Evolutionary conservation across 1,139 yeast species (phyloP), one percentile per base, ranked within the genome.

Genomic region (Suhomyces atakaporum): DNA sequence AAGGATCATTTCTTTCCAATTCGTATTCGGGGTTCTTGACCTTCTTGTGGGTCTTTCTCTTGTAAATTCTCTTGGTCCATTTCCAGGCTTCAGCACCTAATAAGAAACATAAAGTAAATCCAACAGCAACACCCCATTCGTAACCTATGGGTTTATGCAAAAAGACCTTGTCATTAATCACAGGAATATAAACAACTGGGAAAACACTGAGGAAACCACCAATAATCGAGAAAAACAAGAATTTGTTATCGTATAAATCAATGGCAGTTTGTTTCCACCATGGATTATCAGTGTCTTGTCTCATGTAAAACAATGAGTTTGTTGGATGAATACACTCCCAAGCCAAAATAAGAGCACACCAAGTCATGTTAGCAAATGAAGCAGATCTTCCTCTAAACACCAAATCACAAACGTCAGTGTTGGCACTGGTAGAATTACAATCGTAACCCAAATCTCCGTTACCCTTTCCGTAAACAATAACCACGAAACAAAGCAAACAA

Each of bases 401-500:
- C 40, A 54, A 45, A 37, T 45, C 40, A 37, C 62, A 57, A 1
- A 46, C 47, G 6, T 39, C 38, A 5, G 35, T 25, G 15, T 36
- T 33, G 11, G 47, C 36, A 22, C 35, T 42, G 19, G 45, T 45
- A 10, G 51, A 40, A 37, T 60, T 60, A 41, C 69, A 63, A 38
- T 58, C 51, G 13, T 30, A 29, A 3, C 69, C 69, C 42, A 63
- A 53, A 42, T 60, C 40, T 2, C 66, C 69, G 33, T 62, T 47
- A 4, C 69, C 69, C 14, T 40, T 50, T 4, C 62, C 63, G 39
- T 45, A 63, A 11, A 63, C 66, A 36, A 63, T 53, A 26, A 59
- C 45, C 14, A 61, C 62, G 36, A 62, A 63, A 32, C 60, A 52
- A 7, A 55, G 51, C 47, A 63, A 53, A 44, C 66, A 60, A 31